Evolutionary conservation across 257 asterid species (phyloP), one percentile per base, ranked within the genome.

Genomic region (Rubia yunnanensis): DNA sequence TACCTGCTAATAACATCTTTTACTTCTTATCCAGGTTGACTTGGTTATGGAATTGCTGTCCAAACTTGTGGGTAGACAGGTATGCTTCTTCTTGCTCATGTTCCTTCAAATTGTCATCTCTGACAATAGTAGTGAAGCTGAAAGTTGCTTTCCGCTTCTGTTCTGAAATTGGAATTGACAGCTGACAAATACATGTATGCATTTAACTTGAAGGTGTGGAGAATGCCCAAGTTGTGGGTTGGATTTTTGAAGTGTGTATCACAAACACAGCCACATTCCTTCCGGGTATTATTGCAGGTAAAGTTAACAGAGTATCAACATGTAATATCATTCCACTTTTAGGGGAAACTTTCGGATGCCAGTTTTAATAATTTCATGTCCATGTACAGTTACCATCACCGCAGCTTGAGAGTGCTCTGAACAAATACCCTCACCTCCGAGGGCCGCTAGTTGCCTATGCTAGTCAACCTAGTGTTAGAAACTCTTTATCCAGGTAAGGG

Each of bases 181-280:
- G 61, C 36, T 59, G 62, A 66, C 69, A 68, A 46, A 44, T 63
- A 26, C 27, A 60, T 65, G 65, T 34, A 66, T 76, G 52, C 59
- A 32, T 79, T 74, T 30, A 41, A 76, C 63, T n/a, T 70, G 60
- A 75, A 90, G 99, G 86, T 94, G 68, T 94, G 99, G 99, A 86
- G 87, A 79, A 86, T 86, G 92, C 96, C 97, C 28, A 88, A 94
- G 78, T 79, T 88, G 54, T 94, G 95, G 95, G 88, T 90, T 65
- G 97, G 99, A 60, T 83, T 94, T 82, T 72, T 94, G 81, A 94
- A 94, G 82, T 94, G 97, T 54, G 80, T 94, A 70, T 88, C 96
- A 28, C 99, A 94, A 73, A 94, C 96, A 3, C 96, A 84, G 70
- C 99, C 99, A 23, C 97, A 85, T 76, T 94, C 99, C 63, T 90